Base-by-base conservation (phyloP, 73 alveolate genomes). In the Paramecium octaurelia region DNA sequence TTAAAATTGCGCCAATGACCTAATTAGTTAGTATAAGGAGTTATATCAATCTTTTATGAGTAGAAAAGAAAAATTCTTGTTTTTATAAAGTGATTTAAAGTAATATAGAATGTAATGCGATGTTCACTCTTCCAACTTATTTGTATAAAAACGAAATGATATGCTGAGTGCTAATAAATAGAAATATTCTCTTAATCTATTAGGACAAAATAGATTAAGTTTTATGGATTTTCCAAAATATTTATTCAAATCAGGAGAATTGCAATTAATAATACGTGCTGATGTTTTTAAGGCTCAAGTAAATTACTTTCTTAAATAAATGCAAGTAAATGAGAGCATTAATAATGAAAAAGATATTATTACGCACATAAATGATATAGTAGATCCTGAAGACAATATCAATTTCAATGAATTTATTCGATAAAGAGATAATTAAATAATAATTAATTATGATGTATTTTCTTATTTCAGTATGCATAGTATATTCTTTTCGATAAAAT, bases 401-500 rank as follows among this genome's bases (percentile, higher is more conserved):
- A 64, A 34, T 64, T 64, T 64, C 84, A 64, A 64, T 64, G 84
- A 64, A n/a, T 64, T 64, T 64, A 64, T 64, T 64, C 84, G 46
- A 64, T 64, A 31, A 64, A 64, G 84, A 64, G 84, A 64, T 64
- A 64, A 64, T 64, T 21, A 31, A 64, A 64, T 64, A 64, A 64
- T 64, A 64, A 64, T 64, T 64, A 64, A 64, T 64, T 64, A 64
- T 64, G 84, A 64, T 64, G 84, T 64, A 64, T 64, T 27, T 31
- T 64, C 46, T 14, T 64, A 64, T 64, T 31, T 64, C 29, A 64
- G 42, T 64, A 31, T 54, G 69, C 27, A 54, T 64, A 64, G 84
- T 64, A 64, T 64, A 27, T 64, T 64, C 84, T 64, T 31, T 64
- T 64, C 27, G 84, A 34, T 27, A 27, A 64, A 64, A 64, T 64